These are phyloP conservation scores for Alliaria petiolata DNA, from an alignment of 345 rosid genomes.

Conservation along the genomic window DNA sequence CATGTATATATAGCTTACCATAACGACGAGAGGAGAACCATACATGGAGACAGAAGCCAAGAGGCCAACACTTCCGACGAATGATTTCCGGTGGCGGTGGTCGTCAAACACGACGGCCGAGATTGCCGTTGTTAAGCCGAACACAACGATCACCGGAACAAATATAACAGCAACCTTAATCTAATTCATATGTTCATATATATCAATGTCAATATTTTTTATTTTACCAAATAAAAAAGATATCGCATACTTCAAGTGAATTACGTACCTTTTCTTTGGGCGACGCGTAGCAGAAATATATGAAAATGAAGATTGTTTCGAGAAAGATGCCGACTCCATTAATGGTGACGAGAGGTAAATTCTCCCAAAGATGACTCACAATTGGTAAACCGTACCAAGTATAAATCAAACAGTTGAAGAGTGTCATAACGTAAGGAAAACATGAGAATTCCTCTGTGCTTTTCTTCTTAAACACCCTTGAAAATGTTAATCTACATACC, in stretches of 20 bases:
- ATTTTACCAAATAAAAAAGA: neutral
- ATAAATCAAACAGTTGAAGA: slow-evolving; percentile 64
- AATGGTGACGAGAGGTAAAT: slow-evolving; percentile 65
- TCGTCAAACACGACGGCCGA: slow-evolving; percentile 53
- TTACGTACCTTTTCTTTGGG: slow-evolving; percentile 48
- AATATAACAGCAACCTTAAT: slow-evolving; percentile 42
- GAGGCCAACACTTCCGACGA: slow-evolving; percentile 68
- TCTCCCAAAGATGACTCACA: slow-evolving; percentile 81
- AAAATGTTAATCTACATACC: slow-evolving; percentile 61
- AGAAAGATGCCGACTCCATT: slow-evolving; percentile 73
- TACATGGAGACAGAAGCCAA: slow-evolving; percentile 68
- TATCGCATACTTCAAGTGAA: neutral
- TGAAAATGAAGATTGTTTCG: slow-evolving; percentile 58
- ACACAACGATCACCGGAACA: slow-evolving; percentile 36
- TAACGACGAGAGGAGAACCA: slow-evolving; percentile 62
- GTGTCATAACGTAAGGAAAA: slow-evolving; percentile 63
- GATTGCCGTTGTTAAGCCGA: slow-evolving; percentile 34
- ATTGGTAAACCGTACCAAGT: slow-evolving; percentile 87
- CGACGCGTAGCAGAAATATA: slow-evolving; percentile 54
- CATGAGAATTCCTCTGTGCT: slow-evolving; percentile 78
- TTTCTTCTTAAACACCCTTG: slow-evolving; percentile 61
- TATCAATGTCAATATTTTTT: neutral
- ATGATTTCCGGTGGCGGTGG: slow-evolving; percentile 59
- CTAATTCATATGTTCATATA: slow-evolving; percentile 26
- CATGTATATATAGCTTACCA: slow-evolving; percentile 42